A percentile compares a stretch with the other conserved stretches of the same genome.
These are phyloP conservation scores for Glebionis coronaria DNA, from an alignment of 129 eudicot genomes.

Conservation along the genomic window DNA sequence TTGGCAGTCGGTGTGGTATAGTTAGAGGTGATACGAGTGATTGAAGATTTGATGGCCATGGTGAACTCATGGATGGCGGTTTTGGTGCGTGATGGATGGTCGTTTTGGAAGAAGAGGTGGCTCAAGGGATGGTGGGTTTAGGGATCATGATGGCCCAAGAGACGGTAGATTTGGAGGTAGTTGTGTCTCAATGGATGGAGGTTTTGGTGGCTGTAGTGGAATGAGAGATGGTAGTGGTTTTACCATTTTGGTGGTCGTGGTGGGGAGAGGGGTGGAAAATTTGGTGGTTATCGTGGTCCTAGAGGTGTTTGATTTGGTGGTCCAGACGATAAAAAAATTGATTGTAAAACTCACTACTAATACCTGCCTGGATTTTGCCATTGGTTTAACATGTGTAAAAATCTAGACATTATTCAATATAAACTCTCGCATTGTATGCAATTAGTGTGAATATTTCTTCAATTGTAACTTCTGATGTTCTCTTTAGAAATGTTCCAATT, in stretches of 20 bases:
- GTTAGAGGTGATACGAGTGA: constrained; percentile 40
- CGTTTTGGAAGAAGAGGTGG: constrained; percentile 61
- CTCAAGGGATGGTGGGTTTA: constrained; percentile 62
- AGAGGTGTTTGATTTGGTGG: no score
- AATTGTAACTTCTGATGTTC: no score
- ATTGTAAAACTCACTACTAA: no score
- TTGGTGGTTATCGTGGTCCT: no score
- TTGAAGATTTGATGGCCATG: constrained; percentile 68
- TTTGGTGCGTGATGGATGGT: constrained; percentile 35
- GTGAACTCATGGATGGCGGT: constrained; percentile 53
- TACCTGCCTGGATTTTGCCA: no score
- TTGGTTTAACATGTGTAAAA: no score
- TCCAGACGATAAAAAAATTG: constrained; percentile 1
- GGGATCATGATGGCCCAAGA: constrained; percentile 63
- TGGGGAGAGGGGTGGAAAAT: constrained; percentile 12
- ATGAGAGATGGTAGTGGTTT: constrained; percentile 19
- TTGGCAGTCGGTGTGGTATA: constrained; percentile 30
- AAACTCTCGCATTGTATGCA: no score
- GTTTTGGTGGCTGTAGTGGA: constrained; percentile 36
- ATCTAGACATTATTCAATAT: no score
- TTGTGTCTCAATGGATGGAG: constrained; percentile 35
- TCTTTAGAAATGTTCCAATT: no score
- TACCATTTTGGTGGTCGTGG: constrained; percentile 22
- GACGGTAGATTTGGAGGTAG: constrained; percentile 40
- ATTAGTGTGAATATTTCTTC: no score